Base-by-base conservation (phyloP, 139 green algal genomes). In the Microglena sp. region DNA sequence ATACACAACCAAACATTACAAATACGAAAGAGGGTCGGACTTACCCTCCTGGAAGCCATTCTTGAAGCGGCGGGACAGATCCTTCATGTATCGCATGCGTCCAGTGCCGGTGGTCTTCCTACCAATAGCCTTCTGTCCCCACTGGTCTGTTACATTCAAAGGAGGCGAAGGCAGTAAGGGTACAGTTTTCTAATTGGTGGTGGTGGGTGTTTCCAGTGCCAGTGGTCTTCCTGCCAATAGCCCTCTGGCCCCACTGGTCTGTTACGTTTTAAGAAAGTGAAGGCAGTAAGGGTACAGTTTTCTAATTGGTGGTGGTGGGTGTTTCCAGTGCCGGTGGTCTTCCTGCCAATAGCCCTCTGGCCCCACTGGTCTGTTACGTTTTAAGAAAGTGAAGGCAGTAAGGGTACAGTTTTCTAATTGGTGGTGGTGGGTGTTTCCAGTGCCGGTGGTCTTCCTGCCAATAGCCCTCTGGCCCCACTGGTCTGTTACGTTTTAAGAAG, bases 401-500 rank as follows among this genome's bases (percentile, higher is more conserved):
- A 50, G 40, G 40, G 40, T n/a, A n/a, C n/a, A n/a, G n/a, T n/a
- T n/a, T n/a, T n/a, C n/a, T n/a, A n/a, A n/a, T n/a, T n/a, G n/a
- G n/a, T n/a, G n/a, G n/a, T n/a, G n/a, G n/a, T n/a, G n/a, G n/a
- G n/a, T n/a, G n/a, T n/a, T n/a, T 24, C 32, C 94, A 21, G 86
- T 95, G 70, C 94, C 94, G 57, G 94, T 99, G 58, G 94, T 99
- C 84, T 94, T 97, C n/a, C 94, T 80, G 44, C 93, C 63, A 54
- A 97, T 97, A 26, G 91, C 92, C 90, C 99, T 99, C 62, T 88
- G 75, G 75, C 83, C 87, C 94, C 94, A 99, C 78, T 99, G 90
- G 82, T 92, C 90, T 96, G 87, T 76, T 76, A n/a, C 6, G 67
- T 1, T 56, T 18, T 8, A 8, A 24, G 21, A 60, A 24, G 24